Percentiles rank a stretch among this genome's conserved stretches.
Evolutionary conservation across 257 asterid species (phyloP).

Genomic region (Solanum chiquidenum): DNA sequence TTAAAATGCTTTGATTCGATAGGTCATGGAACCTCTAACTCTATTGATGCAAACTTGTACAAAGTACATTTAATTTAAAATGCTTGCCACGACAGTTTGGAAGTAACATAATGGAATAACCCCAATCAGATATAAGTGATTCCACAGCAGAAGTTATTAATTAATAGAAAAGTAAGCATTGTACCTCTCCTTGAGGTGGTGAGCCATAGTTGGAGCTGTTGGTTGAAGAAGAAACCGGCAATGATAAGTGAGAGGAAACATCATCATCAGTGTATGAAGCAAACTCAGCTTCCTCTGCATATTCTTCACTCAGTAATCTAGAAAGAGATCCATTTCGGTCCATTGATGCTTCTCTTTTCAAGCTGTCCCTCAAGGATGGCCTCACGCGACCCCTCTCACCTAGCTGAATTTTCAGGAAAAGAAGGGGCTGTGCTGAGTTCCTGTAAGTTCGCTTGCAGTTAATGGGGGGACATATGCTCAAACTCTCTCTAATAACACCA

Average conservation of each 20-base stretch:
- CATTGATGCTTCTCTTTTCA: slow-evolving; percentile 38
- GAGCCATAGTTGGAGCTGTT: slow-evolving; percentile 40
- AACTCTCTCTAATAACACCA: slow-evolving; percentile 38
- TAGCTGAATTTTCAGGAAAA: slow-evolving; percentile 46
- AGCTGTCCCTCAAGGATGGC: slow-evolving; percentile 49
- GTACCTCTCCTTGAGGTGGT: slow-evolving; percentile 53
- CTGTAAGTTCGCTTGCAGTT: slow-evolving; percentile 55
- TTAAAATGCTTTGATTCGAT: neutral
- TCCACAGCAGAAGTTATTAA: neutral
- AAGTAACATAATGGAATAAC: neutral
- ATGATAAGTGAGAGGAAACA: slow-evolving; percentile 60
- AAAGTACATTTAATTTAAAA: neutral
- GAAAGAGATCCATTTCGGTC: slow-evolving; percentile 51
- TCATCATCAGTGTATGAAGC: slow-evolving; percentile 63
- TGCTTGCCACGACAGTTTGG: neutral
- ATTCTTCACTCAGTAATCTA: slow-evolving; percentile 8
- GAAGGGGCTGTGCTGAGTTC: slow-evolving; percentile 34
- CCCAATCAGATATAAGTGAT: neutral
- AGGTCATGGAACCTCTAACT: neutral
- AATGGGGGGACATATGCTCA: slow-evolving; percentile 41
- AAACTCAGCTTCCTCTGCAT: slow-evolving; percentile 32
- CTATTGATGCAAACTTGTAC: neutral
- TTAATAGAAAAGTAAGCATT: neutral
- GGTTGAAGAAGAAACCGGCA: neutral
- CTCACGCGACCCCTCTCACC: slow-evolving; percentile 40